Percentiles rank a stretch among this genome's conserved stretches.
Evolutionary conservation across 1,284 basidiomycete genomes (phyloP).

Genomic region (Amylostereum areolatum): DNA sequence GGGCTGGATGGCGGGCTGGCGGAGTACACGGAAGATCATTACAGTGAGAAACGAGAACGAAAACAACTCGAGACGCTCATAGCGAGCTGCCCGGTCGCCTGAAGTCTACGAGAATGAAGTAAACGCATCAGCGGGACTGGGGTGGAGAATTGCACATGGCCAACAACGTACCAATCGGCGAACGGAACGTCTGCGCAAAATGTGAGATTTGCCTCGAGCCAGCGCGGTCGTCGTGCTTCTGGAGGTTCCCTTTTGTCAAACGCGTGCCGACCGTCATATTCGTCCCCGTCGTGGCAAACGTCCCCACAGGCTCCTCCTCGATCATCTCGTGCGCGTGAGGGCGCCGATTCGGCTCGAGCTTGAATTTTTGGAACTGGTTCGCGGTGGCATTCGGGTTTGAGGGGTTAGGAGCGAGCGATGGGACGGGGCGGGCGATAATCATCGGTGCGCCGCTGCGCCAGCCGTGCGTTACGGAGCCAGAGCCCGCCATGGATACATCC

Average conservation of each 20-base stretch:
- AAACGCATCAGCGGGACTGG: too few relatives aligned
- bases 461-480: not conserved
- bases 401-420: not conserved
- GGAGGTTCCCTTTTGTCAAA: not conserved
- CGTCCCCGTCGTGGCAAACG: too few relatives aligned
- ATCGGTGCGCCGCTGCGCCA: not conserved
- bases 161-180: conserved; percentile 5
- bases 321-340: not conserved
- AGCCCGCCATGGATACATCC: not conserved
- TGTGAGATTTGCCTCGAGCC: not conserved
- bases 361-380: not conserved
- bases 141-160: not conserved
- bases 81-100: not conserved
- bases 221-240: not conserved
- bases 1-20: too few relatives aligned
- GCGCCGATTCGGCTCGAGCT: conserved; percentile 4
- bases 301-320: not conserved
- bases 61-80: too few relatives aligned
- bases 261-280: too few relatives aligned
- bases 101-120: not conserved
- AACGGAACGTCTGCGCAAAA: conserved; percentile 5
- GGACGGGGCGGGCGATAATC: not conserved
- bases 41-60: too few relatives aligned
- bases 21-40: too few relatives aligned
- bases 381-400: not conserved